phyloP scores from a whole-genome alignment of 768 basidiomycete species.

The Collybiopsis confluens region DNA sequence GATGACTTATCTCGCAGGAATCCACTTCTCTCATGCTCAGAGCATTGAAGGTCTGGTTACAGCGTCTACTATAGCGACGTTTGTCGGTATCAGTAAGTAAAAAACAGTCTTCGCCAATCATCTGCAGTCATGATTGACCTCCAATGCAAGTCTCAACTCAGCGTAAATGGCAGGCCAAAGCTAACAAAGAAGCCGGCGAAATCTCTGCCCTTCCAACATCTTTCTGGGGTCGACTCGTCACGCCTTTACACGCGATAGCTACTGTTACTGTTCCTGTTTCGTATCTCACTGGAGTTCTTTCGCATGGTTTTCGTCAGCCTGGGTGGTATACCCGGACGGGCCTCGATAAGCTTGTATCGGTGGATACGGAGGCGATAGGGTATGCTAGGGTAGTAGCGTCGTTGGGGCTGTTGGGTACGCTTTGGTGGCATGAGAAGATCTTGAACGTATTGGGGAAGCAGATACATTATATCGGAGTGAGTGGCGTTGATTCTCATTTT shows the following conservation, averaged over 20 bases:
- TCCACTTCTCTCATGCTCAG: slow-evolving; percentile 17
- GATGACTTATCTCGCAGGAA: slow-evolving; percentile 18
- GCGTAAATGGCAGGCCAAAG: not conserved
- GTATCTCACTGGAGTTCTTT: slow-evolving; percentile 20
- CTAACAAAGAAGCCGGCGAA: slow-evolving; percentile 13
- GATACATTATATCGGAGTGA: slow-evolving; percentile 27
- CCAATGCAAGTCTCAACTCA: not conserved
- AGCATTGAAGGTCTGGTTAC: slow-evolving; percentile 16
- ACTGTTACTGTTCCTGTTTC: slow-evolving; percentile 20
- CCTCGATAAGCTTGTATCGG: slow-evolving; percentile 8
- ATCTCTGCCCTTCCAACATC: slow-evolving; percentile 13
- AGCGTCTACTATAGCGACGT: slow-evolving; percentile 1
- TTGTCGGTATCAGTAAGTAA: not conserved
- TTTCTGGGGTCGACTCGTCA: slow-evolving; percentile 19
- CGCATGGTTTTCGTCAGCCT: slow-evolving; percentile 28
- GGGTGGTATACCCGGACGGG: slow-evolving; percentile 25
- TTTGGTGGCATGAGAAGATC: not conserved
- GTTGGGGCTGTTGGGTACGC: not conserved
- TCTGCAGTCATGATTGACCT: not conserved
- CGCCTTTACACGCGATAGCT: slow-evolving; percentile 22
- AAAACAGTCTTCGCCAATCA: not conserved
- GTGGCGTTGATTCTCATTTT: not conserved
- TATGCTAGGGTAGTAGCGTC: not conserved
- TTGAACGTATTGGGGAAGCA: slow-evolving; percentile 21
- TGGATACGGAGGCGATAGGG: not conserved